Evolutionary conservation across 2,329 filamentous ascomycete genomes (phyloP), one percentile per base, ranked within the genome.

Genomic region (Botrytis galanthina): DNA sequence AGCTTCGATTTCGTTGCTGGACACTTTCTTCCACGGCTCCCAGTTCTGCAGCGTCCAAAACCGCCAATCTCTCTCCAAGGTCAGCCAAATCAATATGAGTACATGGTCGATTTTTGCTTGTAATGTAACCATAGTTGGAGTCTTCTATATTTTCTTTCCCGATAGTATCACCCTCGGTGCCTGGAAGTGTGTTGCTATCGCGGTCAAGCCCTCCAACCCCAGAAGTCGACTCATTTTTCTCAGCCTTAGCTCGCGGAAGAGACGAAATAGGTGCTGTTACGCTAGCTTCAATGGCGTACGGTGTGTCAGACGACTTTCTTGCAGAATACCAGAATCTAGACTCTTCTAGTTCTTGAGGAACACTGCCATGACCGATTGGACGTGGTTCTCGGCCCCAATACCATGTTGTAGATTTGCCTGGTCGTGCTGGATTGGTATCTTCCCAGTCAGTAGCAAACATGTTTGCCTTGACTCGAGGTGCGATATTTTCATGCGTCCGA

Each of bases 31-130:
- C 35, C 35, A 32, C 29, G 14, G 64, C 64, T 54, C 35, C 35
- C 18, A 68, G n/a, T 29, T 68, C 48, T 54, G 64, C 64, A 29
- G 48, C 48, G 3, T 68, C 64, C 18, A 68, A 57, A n/a, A 39
- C 35, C 39, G 64, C 64, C 16, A 68, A 54, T 22, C 26, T 54
- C 48, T 54, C 10, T 29, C 18, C 64, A 12, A 68, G 16, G n/a
- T 68, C 48, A 39, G 26, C 64, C 35, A 68, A 29, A 22, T 68
- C 46, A 39, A 68, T 54, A 42, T 9, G 46, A 42, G 29, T 20
- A 29, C 26, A 68, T 14, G 64, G 64, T 29, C 64, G 64, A 32
- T 68, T 29, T 16, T 57, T 39, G 16, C 35, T 68, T 2, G 35
- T 29, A 7, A 14, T 26, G 16, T 22, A 48, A 10, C 18, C 9